Conservation (phyloP, 495 filamentous ascomycete species). For the Daldinia grandis region DNA sequence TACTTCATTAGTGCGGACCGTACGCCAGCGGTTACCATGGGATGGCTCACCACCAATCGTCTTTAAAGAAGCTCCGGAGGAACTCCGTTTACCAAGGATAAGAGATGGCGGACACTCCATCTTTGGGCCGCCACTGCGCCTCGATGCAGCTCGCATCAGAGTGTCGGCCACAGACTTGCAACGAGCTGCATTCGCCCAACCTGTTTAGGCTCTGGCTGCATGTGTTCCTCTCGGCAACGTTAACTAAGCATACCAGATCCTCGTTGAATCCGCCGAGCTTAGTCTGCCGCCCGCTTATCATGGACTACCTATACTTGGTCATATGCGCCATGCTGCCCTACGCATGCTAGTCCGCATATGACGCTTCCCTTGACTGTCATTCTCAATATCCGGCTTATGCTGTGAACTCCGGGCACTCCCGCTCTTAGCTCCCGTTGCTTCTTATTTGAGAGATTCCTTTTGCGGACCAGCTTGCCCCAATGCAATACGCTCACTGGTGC, state of each 20-base stretch:
- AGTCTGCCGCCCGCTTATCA: slow-evolving; percentile 5
- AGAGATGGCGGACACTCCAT: slow-evolving; percentile 13
- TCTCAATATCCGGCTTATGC: slow-evolving; percentile 32
- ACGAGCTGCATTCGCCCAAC: slow-evolving; percentile 35
- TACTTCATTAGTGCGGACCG: slow-evolving; percentile 28
- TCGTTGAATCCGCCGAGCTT: slow-evolving; percentile 22
- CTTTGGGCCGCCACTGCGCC: slow-evolving; percentile 24
- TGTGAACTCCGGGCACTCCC: slow-evolving; percentile 35
- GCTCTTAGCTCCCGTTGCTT: slow-evolving; percentile 35
- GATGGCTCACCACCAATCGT: slow-evolving; percentile 17
- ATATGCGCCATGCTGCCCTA: slow-evolving; percentile 22
- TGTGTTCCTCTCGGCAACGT: slow-evolving; percentile 29
- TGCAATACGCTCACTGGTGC: background rate
- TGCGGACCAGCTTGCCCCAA: slow-evolving; percentile 1
- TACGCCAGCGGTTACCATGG: slow-evolving; percentile 15
- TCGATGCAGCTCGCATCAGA: slow-evolving; percentile 30
- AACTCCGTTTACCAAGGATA: slow-evolving; percentile 26
- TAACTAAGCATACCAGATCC: slow-evolving; percentile 28
- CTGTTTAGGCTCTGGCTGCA: slow-evolving; percentile 38
- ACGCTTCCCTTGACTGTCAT: slow-evolving; percentile 2
- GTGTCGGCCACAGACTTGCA: slow-evolving; percentile 20
- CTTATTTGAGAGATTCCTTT: slow-evolving; percentile 13
- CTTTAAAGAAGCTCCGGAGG: slow-evolving; percentile 9
- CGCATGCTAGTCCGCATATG: slow-evolving; percentile 15
- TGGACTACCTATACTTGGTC: slow-evolving; percentile 18